Evolutionary conservation across 2,329 filamentous ascomycete species (phyloP), one percentile per base, ranked within the genome.

Genomic region (Claviceps spartinae): DNA sequence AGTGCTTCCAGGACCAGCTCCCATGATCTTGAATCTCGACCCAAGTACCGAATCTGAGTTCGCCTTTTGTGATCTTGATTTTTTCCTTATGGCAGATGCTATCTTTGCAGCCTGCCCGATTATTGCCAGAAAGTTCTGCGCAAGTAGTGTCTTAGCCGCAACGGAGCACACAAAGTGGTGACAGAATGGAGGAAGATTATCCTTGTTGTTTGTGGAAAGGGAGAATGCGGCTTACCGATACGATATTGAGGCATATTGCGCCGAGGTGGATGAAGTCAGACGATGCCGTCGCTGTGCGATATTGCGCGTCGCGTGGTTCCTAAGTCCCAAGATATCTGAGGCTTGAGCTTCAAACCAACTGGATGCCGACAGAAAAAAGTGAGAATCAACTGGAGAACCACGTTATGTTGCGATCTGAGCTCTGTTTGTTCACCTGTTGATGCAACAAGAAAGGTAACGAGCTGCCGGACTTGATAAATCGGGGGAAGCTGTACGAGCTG

Each of bases 1-100:
- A 96, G 66, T 97, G 91, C 63, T 84, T 85, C 82, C 85, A 97
- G 53, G 72, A 67, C 80, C 82, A 95, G 61, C 75, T 76, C 43
- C 79, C 78, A 61, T 82, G 75, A 0, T 78, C 75, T 0, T 72
- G 61, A 34, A 84, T 77, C 8, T 77, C 77, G 56, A 95, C 77
- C 74, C 83, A 87, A 22, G 76, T 77, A 43, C 86, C 91, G 50
- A 89, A 78, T 52, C 91, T 85, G 2, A 95, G 70, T 57, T 88
- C 81, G 52, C 84, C 88, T 70, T 95, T 95, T 26, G 62, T 58
- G 62, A 95, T 88, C 69, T 95, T 95, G 61, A 76, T 63, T 1
- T 63, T 72, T 1, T 69, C 70, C 2, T 85, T 75, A 67, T 89
- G 89, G 75, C 91, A 96, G 56, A 82, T 74, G 5, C 72, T 74